Evolutionary conservation across 495 filamentous ascomycete species (phyloP), one percentile per base, ranked within the genome.

Genomic region (Cercophora samala): DNA sequence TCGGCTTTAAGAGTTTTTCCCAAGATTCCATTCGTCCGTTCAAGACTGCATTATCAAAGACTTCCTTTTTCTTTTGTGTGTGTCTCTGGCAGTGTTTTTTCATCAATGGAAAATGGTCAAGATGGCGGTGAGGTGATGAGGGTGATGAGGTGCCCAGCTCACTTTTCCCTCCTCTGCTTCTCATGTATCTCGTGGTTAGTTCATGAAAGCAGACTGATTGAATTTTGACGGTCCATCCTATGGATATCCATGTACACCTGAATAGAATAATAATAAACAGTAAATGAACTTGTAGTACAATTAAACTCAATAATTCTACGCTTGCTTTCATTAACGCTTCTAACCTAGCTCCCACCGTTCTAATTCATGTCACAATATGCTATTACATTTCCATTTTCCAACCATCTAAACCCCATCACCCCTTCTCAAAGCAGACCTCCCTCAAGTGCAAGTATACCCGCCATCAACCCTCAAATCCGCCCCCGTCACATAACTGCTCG

Each of bases 381-480:
- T 21, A 21, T 15, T 18, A 56, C 53, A 56, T 19, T 0, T 18
- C 53, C n/a, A 2, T 23, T 11, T 56, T 23, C 1, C 17, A 56
- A 19, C 4, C 22, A 9, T 54, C 17, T 13, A 4, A 5, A 17
- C 52, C 19, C 13, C 52, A n/a, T 54, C 52, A 17, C 17, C 52
- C 52, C n/a, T n/a, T 54, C 52, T 13, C 19, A 54, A 54, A 4
- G 52, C 15, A 54, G 22, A 37, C 29, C 32, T 19, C n/a, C n/a
- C 23, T 60, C 26, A 77, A 29, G 90, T 96, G 62, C 92, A 77
- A 23, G 93, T 97, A 76, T 97, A 97, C 15, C 93, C 93, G 55
- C 94, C 94, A 74, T 97, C 93, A 22, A 97, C 92, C 18, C 93
- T 84, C 65, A 97, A 80, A 70, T 97, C 93, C 9, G 93, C 90